Base-by-base conservation (phyloP, 768 basidiomycete genomes). In the Tylopilus plumbeoviolaceoides region DNA sequence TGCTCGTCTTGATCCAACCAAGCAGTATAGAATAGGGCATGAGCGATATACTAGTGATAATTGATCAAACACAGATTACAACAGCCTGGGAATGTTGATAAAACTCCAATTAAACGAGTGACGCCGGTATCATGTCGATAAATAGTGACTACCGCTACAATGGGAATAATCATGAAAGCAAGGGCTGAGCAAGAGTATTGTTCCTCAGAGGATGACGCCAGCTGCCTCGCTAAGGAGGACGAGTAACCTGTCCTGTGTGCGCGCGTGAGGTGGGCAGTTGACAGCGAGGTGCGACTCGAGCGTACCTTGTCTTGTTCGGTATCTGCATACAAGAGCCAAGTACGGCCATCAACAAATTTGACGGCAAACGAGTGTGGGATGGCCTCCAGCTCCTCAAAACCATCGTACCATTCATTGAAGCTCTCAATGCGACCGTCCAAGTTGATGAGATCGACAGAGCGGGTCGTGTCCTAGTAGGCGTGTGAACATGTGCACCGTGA, bases 351-450 rank as follows among this genome's bases (percentile, higher is more conserved):
- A 33, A 70, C 72, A 63, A 86, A 84, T 54, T 83, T 83, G 25
- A 87, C 68, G 2, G 79, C 85, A 67, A 87, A 85, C 1, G 85
- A 84, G 53, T 82, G 73, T 4, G 82, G 76, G 47, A 87, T 84
- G 10, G 84, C 77, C 62, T 82, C 76, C 31, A 87, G 65, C 43
- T 85, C 82, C 51, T 87, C 85, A 52, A 80, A 84, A 6, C 85
- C 85, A 50, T 87, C 81, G 50, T 79, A 73, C 79, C 83, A 84
- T 59, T 87, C 85, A 52, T 74, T 73, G 48, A 85, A 56, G 9
- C 68, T 77, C 42, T 65, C 68, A 15, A 84, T 61, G 9, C 72
- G 68, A 9, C 77, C 78, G 5, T 75, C 72, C 39, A 87, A 65
- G 35, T 76, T 65, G n/a, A 83, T 47, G 41, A 75, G 48, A 27